These are phyloP conservation scores for Pythium apleroticum DNA, from an alignment of 352 stramenopile species.

Conservation along the genomic window DNA sequence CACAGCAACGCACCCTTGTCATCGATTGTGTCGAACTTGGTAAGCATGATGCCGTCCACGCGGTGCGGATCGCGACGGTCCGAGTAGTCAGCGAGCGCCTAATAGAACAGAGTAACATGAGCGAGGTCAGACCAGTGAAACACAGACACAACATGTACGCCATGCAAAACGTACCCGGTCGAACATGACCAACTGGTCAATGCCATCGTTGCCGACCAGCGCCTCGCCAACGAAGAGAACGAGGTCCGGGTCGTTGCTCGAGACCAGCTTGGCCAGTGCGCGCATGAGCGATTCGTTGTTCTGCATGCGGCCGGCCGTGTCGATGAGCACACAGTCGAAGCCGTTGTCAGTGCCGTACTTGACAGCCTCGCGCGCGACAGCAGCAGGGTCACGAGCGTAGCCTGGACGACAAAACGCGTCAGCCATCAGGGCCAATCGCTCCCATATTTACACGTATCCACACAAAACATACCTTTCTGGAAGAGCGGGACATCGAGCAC, in stretches of 20 bases:
- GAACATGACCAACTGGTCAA: constrained; percentile 97
- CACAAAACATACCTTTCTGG: constrained; percentile 59
- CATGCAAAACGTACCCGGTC: constrained; percentile 82
- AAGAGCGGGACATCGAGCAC: constrained; percentile 97
- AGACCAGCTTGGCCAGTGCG: constrained; percentile 96
- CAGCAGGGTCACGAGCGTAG: constrained; percentile 96
- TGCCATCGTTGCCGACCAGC: constrained; percentile 98
- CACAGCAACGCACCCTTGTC: constrained; percentile 87
- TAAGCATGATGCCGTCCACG: constrained; percentile 99
- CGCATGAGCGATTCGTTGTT: constrained; percentile 99
- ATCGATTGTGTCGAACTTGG: constrained; percentile 99
- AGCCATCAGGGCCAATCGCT: neutral
- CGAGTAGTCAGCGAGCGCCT: constrained; percentile 88
- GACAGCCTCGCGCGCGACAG: constrained; percentile 94
- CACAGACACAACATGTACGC: neutral
- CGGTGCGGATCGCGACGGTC: constrained; percentile 83
- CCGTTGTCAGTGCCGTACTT: constrained; percentile 93
- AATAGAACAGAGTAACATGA: neutral
- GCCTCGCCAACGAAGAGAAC: constrained; percentile 99
- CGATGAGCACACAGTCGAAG: constrained; percentile 97
- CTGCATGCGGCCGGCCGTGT: constrained; percentile 99
- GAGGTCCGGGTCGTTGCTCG: constrained; percentile 96
- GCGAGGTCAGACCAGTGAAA: neutral
- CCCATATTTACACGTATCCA: neutral
- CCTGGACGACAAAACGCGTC: constrained; percentile 39